Evolutionary conservation across 2,329 filamentous ascomycete genomes (phyloP).

Genomic region (Aspergillus oerlinghausenensis): DNA sequence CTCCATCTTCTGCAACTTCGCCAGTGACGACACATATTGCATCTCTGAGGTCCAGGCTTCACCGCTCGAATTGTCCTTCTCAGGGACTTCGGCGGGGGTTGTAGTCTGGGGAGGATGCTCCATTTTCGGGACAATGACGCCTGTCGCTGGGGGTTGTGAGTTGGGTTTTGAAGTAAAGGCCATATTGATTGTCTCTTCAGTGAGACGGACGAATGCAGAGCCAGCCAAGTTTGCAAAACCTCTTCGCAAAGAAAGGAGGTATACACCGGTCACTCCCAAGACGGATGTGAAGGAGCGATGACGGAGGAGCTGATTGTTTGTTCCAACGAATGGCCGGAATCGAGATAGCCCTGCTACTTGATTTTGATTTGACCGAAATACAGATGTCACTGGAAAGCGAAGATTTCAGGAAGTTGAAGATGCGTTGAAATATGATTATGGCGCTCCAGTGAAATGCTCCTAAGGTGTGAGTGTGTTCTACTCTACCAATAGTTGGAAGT

Average conservation of each 20-base stretch:
- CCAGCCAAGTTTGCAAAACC: no score
- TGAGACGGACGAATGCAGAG: background rate
- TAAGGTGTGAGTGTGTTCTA: background rate
- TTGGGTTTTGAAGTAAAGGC: conserved; percentile 1
- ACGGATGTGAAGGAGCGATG: no score
- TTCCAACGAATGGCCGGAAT: background rate
- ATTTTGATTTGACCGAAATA: no score
- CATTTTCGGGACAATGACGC: conserved; percentile 17
- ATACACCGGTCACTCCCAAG: no score
- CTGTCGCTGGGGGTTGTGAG: conserved; percentile 3
- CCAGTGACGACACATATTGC: conserved; percentile 37
- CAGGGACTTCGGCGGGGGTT: background rate
- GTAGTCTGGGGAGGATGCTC: background rate
- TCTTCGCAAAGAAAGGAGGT: no score
- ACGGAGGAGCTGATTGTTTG: background rate
- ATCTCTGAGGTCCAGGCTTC: conserved; percentile 31
- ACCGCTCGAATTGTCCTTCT: conserved; percentile 1
- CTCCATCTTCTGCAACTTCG: conserved; percentile 39
- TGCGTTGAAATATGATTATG: no score
- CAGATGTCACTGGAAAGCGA: no score
- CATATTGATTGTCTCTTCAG: background rate
- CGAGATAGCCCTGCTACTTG: no score
- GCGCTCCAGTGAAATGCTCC: background rate
- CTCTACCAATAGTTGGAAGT: background rate
- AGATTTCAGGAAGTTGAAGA: no score